Conservation (phyloP, 116 monocot species). For the Zostera marina region DNA sequence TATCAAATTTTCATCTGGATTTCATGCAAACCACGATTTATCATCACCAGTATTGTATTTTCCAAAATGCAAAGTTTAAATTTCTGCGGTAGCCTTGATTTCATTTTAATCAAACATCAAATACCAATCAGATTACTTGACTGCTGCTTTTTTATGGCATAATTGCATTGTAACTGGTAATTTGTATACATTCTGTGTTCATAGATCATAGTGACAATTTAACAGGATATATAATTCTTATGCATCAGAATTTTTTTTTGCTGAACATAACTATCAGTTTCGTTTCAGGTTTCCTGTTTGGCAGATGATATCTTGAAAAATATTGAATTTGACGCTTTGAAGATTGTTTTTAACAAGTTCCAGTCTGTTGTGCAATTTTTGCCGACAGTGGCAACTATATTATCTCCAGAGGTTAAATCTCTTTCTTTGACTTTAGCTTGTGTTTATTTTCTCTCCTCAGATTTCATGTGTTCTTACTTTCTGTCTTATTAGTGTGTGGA, state of each 20-base stretch:
- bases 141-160: too few relatives aligned
- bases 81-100: too few relatives aligned
- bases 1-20: too few relatives aligned
- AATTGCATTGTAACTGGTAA: too few relatives aligned
- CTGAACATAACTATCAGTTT: not conserved
- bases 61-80: too few relatives aligned
- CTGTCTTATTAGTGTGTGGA: slow-evolving; percentile 35
- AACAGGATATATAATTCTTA: not conserved
- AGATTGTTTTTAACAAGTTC: slow-evolving; percentile 74
- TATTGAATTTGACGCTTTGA: slow-evolving; percentile 71
- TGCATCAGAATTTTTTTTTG: not conserved
- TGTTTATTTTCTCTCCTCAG: not conserved
- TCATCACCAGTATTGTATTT: too few relatives aligned
- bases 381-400: slow-evolving; percentile 64
- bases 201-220: too few relatives aligned
- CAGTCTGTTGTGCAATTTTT: slow-evolving; percentile 64
- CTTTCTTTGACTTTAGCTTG: slow-evolving; percentile 1
- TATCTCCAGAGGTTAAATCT: slow-evolving; percentile 74
- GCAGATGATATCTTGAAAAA: slow-evolving; percentile 96
- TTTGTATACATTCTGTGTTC: too few relatives aligned
- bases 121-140: too few relatives aligned
- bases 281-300: slow-evolving; percentile 64
- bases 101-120: too few relatives aligned
- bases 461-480: not conserved
- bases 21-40: too few relatives aligned